Conservation (phyloP, 495 filamentous ascomycete genomes). For the Aspergillus leporis region DNA sequence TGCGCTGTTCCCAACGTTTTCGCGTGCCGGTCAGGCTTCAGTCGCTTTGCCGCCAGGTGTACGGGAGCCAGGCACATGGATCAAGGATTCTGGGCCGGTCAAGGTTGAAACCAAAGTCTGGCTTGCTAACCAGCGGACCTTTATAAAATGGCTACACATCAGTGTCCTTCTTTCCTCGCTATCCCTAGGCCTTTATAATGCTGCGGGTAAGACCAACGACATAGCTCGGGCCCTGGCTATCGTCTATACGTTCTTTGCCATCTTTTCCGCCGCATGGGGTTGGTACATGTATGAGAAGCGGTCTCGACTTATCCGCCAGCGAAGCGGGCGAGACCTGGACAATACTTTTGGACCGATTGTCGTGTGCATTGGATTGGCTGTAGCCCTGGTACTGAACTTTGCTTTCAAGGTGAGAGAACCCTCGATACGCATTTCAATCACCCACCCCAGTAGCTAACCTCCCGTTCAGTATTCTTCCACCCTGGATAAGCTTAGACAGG, state of each 20-base stretch:
- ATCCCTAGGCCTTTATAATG: slow-evolving; percentile 83
- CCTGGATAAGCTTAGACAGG: slow-evolving; percentile 25
- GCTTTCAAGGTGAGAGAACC: slow-evolving; percentile 60
- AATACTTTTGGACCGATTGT: slow-evolving; percentile 80
- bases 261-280: slow-evolving; percentile 85
- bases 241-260: slow-evolving; percentile 77
- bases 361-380: slow-evolving; percentile 74
- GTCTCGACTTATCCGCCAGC: slow-evolving; percentile 72
- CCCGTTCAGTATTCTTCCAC: slow-evolving; percentile 33
- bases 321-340: slow-evolving; percentile 92
- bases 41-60: slow-evolving; percentile 76
- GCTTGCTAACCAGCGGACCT: slow-evolving; percentile 97
- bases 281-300: slow-evolving; percentile 78
- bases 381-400: slow-evolving; percentile 86
- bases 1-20: slow-evolving; percentile 70
- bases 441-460: slow-evolving; percentile 19
- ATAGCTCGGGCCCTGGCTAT: slow-evolving; percentile 74
- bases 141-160: slow-evolving; percentile 97
- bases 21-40: slow-evolving; percentile 52
- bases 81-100: slow-evolving; percentile 90
- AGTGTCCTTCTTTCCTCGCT: slow-evolving; percentile 79
- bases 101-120: slow-evolving; percentile 96
- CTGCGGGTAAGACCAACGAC: slow-evolving; percentile 68
- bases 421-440: not conserved
- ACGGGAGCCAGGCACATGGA: slow-evolving; percentile 74